These are phyloP conservation scores for Trichoderma sp. DNA, from an alignment of 2,329 filamentous ascomycete genomes.

Conservation along the genomic window DNA sequence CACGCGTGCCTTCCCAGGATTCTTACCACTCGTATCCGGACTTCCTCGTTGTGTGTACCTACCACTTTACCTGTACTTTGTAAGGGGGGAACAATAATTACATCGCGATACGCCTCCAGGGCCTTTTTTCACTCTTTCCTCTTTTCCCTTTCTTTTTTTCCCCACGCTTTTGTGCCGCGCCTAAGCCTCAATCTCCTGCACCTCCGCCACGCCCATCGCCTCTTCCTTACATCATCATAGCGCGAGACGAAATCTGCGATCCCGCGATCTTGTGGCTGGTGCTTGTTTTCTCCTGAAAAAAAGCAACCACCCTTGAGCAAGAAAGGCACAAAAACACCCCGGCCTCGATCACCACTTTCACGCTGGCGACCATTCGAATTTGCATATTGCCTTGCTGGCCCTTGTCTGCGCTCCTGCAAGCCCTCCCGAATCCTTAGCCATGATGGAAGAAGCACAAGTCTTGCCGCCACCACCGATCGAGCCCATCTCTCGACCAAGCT, in stretches of 20 bases:
- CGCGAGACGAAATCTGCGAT: conserved; percentile 19
- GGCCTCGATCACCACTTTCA: background rate
- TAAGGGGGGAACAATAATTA: conserved; percentile 18
- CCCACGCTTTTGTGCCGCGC: conserved; percentile 14
- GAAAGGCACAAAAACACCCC: background rate
- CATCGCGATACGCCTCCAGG: conserved; percentile 16
- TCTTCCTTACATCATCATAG: conserved; percentile 13
- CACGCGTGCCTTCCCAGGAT: conserved; percentile 19
- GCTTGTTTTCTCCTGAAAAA: conserved; percentile 15
- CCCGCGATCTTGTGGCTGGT: conserved; percentile 17
- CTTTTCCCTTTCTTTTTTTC: background rate
- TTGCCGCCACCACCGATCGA: conserved; percentile 43
- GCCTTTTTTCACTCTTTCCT: background rate
- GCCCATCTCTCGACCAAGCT: conserved; percentile 49
- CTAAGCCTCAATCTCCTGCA: background rate
- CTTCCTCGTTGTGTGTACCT: conserved; percentile 11
- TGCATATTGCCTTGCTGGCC: conserved; percentile 9
- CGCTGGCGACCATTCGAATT: conserved; percentile 16
- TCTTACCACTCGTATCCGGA: conserved; percentile 14
- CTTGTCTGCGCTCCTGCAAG: background rate
- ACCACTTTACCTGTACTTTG: background rate
- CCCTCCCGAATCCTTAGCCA: conserved; percentile 24
- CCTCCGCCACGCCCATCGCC: conserved; percentile 14
- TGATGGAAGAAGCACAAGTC: conserved; percentile 49
- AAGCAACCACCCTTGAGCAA: background rate